A percentile compares a stretch with the other conserved stretches of the same genome.
phyloP scores from a whole-genome alignment of 345 rosid species.

The Linum tenue region DNA sequence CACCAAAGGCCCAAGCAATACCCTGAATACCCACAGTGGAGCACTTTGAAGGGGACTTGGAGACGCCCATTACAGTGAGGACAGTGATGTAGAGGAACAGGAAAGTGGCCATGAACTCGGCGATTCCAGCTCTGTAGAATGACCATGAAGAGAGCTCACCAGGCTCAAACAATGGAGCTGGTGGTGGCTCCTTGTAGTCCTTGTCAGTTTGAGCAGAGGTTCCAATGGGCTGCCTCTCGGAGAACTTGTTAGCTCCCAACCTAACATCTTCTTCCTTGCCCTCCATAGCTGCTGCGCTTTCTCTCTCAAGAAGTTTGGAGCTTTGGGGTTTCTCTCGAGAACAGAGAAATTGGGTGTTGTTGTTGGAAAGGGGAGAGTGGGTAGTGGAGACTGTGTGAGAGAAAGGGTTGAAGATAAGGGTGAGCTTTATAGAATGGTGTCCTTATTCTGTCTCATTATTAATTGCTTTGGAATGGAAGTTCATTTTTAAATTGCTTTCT shows the following conservation, averaged over 20 bases:
- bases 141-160: conserved; percentile 5
- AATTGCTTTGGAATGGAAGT: not conserved
- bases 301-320: not conserved
- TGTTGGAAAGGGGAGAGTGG: too few relatives aligned
- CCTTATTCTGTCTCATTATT: not conserved
- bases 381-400: not conserved
- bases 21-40: conserved; percentile 59
- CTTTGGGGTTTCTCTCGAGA: not conserved
- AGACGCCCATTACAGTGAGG: conserved; percentile 63
- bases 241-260: conserved; percentile 54
- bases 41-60: conserved; percentile 30
- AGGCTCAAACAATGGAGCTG: conserved; percentile 1
- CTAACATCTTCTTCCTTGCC: conserved; percentile 65
- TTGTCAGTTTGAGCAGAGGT: conserved; percentile 46
- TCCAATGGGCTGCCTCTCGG: conserved; percentile 64
- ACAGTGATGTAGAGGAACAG: conserved; percentile 5
- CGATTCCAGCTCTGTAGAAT: conserved; percentile 2
- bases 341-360: too few relatives aligned
- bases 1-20: conserved; percentile 74
- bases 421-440: not conserved
- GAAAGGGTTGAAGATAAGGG: not conserved
- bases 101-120: conserved; percentile 1
- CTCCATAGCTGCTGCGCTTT: conserved; percentile 21
- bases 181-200: conserved; percentile 29
- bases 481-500: not conserved